Base-by-base conservation (phyloP, 78 protist species). In the Thecamonas trahens region DNA sequence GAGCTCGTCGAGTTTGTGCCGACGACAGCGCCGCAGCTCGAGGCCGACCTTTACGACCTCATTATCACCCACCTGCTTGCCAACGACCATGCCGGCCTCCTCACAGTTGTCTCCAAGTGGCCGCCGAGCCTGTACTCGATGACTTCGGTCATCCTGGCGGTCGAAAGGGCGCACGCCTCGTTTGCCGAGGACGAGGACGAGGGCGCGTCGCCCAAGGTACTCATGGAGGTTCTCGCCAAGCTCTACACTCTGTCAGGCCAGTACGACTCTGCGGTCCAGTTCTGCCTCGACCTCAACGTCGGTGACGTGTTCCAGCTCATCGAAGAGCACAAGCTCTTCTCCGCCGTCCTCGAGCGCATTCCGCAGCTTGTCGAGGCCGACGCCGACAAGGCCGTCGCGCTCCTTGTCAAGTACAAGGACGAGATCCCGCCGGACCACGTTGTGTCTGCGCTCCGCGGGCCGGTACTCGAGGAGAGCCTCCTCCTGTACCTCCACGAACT, bases 231-330 rank as follows among this genome's bases (percentile, higher is more conserved):
- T 13, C 70, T 72, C 34, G 89, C 84, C 7, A 68, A 73, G 44
- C 60, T 66, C 40, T 84, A 76, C 65, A 70, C 61, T 50, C 29
- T 70, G 4, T 74, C 44, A 6, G 63, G 69, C 29, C 54, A 83
- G 44, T 15, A 67, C 50, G 83, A 83, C 34, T 71, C 71, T 75
- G 85, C 94, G 9, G 47, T 90, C 29, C 61, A 76, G 38, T 62
- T 87, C 62, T 67, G 61, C 45, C 60, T 90, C 22, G 61, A 57
- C 20, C 45, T 86, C 40, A 50, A 69, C 26, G 9, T 71, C 14
- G 72, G 74, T 1, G 75, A 79, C 52, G 94, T 79, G 11, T 89
- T 89, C 47, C 82, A 69, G 14, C 31, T 87, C 13, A 86, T 89
- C 50, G 34, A 63, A 3, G 49, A 17, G 38, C 69, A 83, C 54